These are phyloP conservation scores for Daldinia caldariorum DNA, from an alignment of 495 filamentous ascomycete genomes.

Conservation along the genomic window DNA sequence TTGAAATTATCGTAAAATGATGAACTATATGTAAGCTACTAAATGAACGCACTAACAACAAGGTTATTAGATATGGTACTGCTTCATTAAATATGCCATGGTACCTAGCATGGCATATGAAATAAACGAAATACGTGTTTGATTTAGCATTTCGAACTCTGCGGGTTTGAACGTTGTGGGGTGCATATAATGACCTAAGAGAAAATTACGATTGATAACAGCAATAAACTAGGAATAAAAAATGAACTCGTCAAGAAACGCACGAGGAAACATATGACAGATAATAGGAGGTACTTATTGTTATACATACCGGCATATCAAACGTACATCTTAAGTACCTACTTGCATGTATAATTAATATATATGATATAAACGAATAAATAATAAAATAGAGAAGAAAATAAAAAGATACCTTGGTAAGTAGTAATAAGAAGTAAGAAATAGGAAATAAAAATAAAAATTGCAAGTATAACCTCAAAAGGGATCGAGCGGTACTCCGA, in stretches of 20 bases:
- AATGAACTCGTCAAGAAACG: background rate
- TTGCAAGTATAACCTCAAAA: background rate
- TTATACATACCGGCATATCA: no score
- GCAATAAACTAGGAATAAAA: slow-evolving; percentile 35
- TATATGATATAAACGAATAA: background rate
- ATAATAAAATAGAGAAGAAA: no score
- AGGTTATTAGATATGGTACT: background rate
- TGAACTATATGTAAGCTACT: no score
- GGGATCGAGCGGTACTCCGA: slow-evolving; percentile 1
- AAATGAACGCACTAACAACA: no score
- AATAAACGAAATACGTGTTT: background rate
- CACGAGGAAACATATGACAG: slow-evolving; percentile 21
- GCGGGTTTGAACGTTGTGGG: background rate
- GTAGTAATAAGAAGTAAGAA: no score
- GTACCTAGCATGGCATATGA: background rate
- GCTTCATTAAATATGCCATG: background rate
- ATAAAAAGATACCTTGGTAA: no score
- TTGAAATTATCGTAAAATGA: no score
- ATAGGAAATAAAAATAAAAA: no score
- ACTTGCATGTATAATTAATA: slow-evolving; percentile 7
- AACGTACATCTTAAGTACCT: no score
- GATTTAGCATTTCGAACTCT: background rate
- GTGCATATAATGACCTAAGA: slow-evolving; percentile 3
- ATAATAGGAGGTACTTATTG: no score
- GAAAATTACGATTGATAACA: slow-evolving; percentile 21